Conservation (phyloP, 768 basidiomycete species). For the Trametes coccinea region DNA sequence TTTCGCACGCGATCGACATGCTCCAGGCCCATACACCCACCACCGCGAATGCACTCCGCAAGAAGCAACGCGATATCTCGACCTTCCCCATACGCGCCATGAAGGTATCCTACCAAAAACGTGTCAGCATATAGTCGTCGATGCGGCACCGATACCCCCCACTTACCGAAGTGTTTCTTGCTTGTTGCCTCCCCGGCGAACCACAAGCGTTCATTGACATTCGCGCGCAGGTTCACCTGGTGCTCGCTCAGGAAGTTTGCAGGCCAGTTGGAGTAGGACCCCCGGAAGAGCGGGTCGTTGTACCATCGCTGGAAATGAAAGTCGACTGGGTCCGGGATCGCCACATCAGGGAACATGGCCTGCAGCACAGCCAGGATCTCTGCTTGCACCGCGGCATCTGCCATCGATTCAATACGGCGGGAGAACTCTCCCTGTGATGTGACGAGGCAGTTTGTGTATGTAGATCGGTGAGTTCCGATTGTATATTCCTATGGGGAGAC, state of each 20-base stretch:
- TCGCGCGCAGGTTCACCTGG: slow-evolving; percentile 55
- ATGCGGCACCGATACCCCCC: not conserved
- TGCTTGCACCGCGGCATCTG: slow-evolving; percentile 44
- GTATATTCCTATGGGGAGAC: no score
- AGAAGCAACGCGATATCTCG: slow-evolving; percentile 40
- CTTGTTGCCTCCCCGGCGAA: slow-evolving; percentile 69
- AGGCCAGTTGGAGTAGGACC: slow-evolving; percentile 73
- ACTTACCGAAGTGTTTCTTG: slow-evolving; percentile 56
- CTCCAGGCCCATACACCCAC: slow-evolving; percentile 30
- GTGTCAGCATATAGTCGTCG: not conserved
- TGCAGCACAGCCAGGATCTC: slow-evolving; percentile 61
- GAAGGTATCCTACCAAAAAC: slow-evolving; percentile 46
- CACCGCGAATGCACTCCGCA: slow-evolving; percentile 42
- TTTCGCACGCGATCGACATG: slow-evolving; percentile 33
- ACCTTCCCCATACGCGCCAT: slow-evolving; percentile 62
- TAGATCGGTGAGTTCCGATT: not conserved
- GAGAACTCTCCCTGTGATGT: slow-evolving; percentile 58
- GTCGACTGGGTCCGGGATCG: slow-evolving; percentile 55
- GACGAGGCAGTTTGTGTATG: not conserved
- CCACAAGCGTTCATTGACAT: slow-evolving; percentile 51
- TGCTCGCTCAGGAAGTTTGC: slow-evolving; percentile 56
- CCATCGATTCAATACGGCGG: slow-evolving; percentile 54
- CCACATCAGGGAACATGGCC: slow-evolving; percentile 56
- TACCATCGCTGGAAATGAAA: slow-evolving; percentile 61
- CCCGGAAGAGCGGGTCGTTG: slow-evolving; percentile 51